A percentile compares a stretch with the other conserved stretches of the same genome.
These are phyloP conservation scores for Diutina neorugosa DNA, from an alignment of 1,139 yeast genomes.

Conservation along the genomic window DNA sequence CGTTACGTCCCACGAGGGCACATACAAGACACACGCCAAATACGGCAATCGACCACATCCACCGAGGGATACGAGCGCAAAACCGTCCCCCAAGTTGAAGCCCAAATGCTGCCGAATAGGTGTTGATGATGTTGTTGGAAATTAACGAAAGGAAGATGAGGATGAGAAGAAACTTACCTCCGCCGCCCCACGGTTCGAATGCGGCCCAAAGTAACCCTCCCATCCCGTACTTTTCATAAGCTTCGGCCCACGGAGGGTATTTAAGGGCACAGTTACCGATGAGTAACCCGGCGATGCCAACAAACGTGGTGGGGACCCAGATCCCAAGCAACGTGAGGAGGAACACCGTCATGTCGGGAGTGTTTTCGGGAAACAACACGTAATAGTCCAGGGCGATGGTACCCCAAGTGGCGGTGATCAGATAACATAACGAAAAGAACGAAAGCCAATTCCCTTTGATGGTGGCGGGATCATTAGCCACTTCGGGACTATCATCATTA, in stretches of 20 bases:
- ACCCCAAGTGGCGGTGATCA: constrained; percentile 87
- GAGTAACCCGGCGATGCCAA: constrained; percentile 63
- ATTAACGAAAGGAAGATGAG: constrained; percentile 61
- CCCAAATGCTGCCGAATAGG: constrained; percentile 76
- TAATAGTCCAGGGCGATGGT: constrained; percentile 80
- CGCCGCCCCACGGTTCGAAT: constrained; percentile 65
- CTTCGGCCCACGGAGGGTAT: constrained; percentile 47
- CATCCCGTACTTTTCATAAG: constrained; percentile 50
- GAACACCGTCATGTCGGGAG: constrained; percentile 47
- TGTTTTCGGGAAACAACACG: constrained; percentile 66
- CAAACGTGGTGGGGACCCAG: constrained; percentile 63
- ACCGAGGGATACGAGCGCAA: constrained; percentile 62
- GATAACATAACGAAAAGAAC: constrained; percentile 62
- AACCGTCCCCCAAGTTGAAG: constrained; percentile 57
- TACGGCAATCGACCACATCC: constrained; percentile 60
- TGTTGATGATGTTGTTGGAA: constrained; percentile 71
- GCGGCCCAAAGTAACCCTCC: constrained; percentile 69
- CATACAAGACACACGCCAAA: constrained; percentile 58
- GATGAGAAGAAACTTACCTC: constrained; percentile 66
- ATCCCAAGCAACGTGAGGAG: constrained; percentile 57
- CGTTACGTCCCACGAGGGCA: constrained; percentile 66
- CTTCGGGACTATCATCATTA: constrained; percentile 19
- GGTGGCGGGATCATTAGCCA: constrained; percentile 23
- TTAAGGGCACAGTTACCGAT: constrained; percentile 50
- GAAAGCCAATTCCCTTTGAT: constrained; percentile 57